Conservation (phyloP, 1,284 basidiomycete genomes). For the Bondarzewia mesenterica region DNA sequence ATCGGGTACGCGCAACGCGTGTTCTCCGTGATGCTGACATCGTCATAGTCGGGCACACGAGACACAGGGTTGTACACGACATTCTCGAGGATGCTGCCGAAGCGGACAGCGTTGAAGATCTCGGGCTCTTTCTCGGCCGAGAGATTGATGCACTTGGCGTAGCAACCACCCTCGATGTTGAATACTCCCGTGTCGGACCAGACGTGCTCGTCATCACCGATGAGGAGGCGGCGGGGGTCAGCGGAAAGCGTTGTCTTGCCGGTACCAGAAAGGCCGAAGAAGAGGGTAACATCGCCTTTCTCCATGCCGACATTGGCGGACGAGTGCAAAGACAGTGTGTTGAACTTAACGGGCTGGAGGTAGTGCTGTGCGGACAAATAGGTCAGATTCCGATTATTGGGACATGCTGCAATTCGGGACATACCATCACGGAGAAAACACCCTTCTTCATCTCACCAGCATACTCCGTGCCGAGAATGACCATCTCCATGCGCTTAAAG, state of each 20-base stretch:
- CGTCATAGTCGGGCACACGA: constrained; percentile 92
- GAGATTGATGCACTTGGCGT: constrained; percentile 98
- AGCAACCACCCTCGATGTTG: constrained; percentile 99
- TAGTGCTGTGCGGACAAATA: constrained; percentile 62
- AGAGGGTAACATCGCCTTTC: constrained; percentile 90
- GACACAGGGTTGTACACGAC: constrained; percentile 93
- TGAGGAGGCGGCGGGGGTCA: constrained; percentile 84
- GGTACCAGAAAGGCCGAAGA: constrained; percentile 98
- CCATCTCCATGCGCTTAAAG: constrained; percentile 99
- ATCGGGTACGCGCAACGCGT: constrained; percentile 98
- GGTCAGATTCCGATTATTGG: constrained; percentile 8
- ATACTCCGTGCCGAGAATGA: constrained; percentile 99
- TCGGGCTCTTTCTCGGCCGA: constrained; percentile 96
- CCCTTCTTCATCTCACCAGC: constrained; percentile 99
- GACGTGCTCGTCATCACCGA: constrained; percentile 97
- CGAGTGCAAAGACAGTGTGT: constrained; percentile 97
- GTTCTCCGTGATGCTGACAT: constrained; percentile 96
- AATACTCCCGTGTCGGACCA: constrained; percentile 98
- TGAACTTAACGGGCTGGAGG: constrained; percentile 97
- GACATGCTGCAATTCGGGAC: constrained; percentile 15
- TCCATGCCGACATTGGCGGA: constrained; percentile 94
- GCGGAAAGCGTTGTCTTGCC: constrained; percentile 98
- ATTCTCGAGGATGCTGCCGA: constrained; percentile 97
- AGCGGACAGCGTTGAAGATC: constrained; percentile 93
- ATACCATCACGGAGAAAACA: constrained; percentile 97